phyloP scores from a whole-genome alignment of 2,329 filamentous ascomycete species.

The Colletotrichum endophyticum region DNA sequence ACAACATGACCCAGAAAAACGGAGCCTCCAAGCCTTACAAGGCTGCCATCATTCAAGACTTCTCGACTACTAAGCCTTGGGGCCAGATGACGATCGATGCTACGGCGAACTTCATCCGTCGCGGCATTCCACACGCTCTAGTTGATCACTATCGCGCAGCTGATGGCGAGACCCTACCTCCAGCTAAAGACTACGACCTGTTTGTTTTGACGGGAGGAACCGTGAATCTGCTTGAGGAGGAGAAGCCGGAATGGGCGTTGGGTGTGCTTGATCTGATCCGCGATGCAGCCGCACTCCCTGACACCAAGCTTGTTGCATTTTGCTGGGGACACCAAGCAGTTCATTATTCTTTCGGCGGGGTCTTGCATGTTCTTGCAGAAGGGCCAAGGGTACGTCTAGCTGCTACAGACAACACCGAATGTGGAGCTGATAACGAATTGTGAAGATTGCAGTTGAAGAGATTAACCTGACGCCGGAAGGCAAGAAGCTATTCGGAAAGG shows the following conservation, averaged over 20 bases:
- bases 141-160: neutral
- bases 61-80: neutral
- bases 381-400: neutral
- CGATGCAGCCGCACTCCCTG: neutral
- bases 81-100: neutral
- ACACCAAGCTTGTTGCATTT: neutral
- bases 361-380: neutral
- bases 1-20: neutral
- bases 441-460: neutral
- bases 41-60: neutral
- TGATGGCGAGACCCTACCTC: neutral
- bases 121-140: neutral
- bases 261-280: neutral
- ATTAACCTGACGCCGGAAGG: neutral
- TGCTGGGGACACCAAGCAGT: neutral
- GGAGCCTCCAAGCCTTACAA: neutral
- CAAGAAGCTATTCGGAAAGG: neutral
- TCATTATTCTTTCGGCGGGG: neutral
- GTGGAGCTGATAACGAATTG: neutral
- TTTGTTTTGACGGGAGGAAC: neutral
- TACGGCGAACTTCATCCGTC: neutral
- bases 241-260: neutral
- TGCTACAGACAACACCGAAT: neutral
- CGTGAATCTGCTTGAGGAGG: neutral
- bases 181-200: neutral